Conservation (phyloP, 352 stramenopile genomes). For the Phytophthora meadii region DNA sequence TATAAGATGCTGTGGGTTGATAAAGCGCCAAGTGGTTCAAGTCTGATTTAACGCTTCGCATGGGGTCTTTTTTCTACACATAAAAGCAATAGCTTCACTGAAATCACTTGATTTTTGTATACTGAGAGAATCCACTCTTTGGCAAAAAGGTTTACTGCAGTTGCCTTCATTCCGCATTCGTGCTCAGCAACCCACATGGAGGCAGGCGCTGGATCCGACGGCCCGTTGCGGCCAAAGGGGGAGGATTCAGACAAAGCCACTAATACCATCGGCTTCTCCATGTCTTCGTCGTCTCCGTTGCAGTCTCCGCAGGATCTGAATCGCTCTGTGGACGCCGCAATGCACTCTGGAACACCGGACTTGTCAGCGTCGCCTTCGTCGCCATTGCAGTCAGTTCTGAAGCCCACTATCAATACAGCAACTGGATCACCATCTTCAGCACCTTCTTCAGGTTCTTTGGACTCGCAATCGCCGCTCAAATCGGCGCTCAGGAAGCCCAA, state of each 20-base stretch:
- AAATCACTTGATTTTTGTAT: slow-evolving; percentile 29
- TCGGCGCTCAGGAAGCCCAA: slow-evolving; percentile 20
- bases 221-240: not conserved
- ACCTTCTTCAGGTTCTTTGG: slow-evolving; percentile 1
- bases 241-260: slow-evolving; percentile 15
- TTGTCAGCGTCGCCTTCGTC: slow-evolving; percentile 33
- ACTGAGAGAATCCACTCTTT: slow-evolving; percentile 28
- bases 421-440: not conserved
- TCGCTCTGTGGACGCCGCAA: slow-evolving; percentile 14
- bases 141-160: not conserved
- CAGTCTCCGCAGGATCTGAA: slow-evolving; percentile 16
- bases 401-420: slow-evolving; percentile 4
- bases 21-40: not conserved
- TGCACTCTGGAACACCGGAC: slow-evolving; percentile 1
- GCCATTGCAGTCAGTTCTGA: slow-evolving; percentile 20
- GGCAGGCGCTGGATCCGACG: slow-evolving; percentile 15
- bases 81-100: slow-evolving; percentile 2
- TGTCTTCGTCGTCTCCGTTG: slow-evolving; percentile 17
- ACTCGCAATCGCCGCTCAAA: slow-evolving; percentile 25
- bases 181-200: slow-evolving; percentile 15
- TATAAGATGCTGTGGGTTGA: not conserved
- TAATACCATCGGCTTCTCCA: slow-evolving; percentile 25
- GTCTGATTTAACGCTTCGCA: slow-evolving; percentile 18
- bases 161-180: slow-evolving; percentile 13
- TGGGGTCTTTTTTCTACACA: slow-evolving; percentile 7